Conservation (phyloP, 1,139 yeast species). For the Nakaseomyces delphensis region DNA sequence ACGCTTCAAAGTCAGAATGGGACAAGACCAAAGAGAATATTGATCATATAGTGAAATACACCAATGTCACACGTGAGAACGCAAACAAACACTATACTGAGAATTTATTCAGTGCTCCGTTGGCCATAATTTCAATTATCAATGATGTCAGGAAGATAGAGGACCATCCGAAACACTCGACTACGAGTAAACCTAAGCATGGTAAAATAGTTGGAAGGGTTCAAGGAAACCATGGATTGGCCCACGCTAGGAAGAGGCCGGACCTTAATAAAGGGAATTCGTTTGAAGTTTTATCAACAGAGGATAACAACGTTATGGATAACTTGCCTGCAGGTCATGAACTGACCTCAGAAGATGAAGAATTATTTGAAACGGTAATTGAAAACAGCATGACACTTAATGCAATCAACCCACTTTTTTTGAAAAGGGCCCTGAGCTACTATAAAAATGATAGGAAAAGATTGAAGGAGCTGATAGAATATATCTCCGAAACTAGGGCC, state of each 20-base stretch:
- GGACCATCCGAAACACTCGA: neutral
- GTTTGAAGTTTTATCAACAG: neutral
- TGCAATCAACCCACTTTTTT: conserved; percentile 30
- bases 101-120: conserved; percentile 1
- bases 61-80: conserved; percentile 12
- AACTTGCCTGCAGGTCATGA: too few relatives aligned
- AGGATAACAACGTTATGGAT: neutral
- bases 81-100: conserved; percentile 16
- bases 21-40: conserved; percentile 9
- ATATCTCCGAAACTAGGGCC: neutral
- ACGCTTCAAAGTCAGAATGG: conserved; percentile 9
- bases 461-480: conserved; percentile 27
- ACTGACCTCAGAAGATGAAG: neutral
- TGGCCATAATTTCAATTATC: conserved; percentile 1
- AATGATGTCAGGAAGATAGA: neutral
- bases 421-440: conserved; percentile 34
- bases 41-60: conserved; percentile 15
- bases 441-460: conserved; percentile 36
- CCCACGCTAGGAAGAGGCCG: conserved; percentile 11
- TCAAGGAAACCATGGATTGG: conserved; percentile 17
- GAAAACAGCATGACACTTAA: conserved; percentile 15
- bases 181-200: neutral
- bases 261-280: neutral
- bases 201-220: conserved; percentile 13
- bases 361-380: neutral